These are phyloP conservation scores for Flaveria brownii DNA, from an alignment of 129 eudicot species.

Conservation along the genomic window DNA sequence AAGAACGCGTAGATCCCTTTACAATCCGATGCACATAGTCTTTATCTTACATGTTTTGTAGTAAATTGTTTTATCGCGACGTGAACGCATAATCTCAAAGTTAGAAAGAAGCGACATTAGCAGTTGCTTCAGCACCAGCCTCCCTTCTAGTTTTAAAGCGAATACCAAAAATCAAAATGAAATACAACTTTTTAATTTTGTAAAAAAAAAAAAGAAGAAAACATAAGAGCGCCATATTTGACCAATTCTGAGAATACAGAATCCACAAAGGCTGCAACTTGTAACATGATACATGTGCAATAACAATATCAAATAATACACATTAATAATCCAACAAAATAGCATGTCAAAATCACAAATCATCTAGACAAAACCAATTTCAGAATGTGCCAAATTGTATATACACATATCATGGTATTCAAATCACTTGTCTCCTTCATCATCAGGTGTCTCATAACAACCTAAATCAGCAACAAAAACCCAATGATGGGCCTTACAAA, in stretches of 20 bases:
- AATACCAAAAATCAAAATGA: not conserved
- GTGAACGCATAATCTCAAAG: too few relatives aligned
- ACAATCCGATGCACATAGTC: too few relatives aligned
- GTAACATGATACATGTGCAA: conserved; percentile 15
- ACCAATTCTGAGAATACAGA: not conserved
- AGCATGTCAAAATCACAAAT: conserved; percentile 15
- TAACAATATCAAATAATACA: conserved; percentile 24
- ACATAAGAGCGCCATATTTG: conserved; percentile 7
- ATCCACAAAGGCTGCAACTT: conserved; percentile 20
- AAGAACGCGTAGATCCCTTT: too few relatives aligned
- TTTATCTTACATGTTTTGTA: too few relatives aligned
- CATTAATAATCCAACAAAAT: conserved; percentile 29
- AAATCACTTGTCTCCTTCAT: conserved; percentile 17
- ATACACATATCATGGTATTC: conserved; percentile 28
- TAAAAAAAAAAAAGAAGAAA: not conserved
- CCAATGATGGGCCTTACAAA: conserved; percentile 14
- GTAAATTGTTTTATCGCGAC: too few relatives aligned
- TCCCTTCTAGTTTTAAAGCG: too few relatives aligned
- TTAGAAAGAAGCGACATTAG: too few relatives aligned
- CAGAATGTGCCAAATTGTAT: conserved; percentile 27
- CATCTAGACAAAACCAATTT: conserved; percentile 31
- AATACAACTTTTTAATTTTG: not conserved
- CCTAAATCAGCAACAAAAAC: conserved; percentile 23
- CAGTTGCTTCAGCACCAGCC: too few relatives aligned
- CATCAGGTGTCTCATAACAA: conserved; percentile 1